Conservation (phyloP, 2,329 filamentous ascomycete genomes). For the Diplodia seriata region DNA sequence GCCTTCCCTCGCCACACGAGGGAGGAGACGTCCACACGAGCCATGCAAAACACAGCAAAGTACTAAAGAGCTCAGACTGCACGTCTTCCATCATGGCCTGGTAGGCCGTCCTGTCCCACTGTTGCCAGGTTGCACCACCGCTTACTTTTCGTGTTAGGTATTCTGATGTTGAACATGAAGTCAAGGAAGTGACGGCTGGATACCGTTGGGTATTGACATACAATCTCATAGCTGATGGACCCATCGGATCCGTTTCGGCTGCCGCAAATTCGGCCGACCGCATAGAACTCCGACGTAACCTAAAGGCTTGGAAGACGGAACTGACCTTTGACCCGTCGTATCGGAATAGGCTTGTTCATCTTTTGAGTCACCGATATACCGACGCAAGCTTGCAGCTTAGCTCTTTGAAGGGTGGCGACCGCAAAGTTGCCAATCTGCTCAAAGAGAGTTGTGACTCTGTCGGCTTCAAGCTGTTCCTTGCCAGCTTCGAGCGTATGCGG, state of each 20-base stretch:
- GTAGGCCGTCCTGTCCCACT: not conserved
- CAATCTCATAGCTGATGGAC: conserved; percentile 52
- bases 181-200: conserved; percentile 53
- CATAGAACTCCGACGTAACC: not conserved
- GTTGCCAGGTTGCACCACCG: not conserved
- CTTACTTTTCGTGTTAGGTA: conserved; percentile 50
- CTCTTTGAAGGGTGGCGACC: not conserved
- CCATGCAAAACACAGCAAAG: conserved; percentile 46
- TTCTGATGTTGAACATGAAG: conserved; percentile 60
- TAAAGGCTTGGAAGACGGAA: not conserved
- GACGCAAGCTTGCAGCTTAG: not conserved
- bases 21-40: conserved; percentile 56
- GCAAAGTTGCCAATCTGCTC: not conserved
- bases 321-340: not conserved
- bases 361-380: not conserved
- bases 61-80: not conserved
- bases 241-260: not conserved
- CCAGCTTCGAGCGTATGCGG: not conserved
- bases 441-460: not conserved
- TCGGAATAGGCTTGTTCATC: not conserved
- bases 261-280: not conserved
- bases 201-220: conserved; percentile 61
- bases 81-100: not conserved
- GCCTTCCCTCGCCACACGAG: conserved; percentile 56
- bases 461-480: not conserved